These are phyloP conservation scores for Camellia oleifera DNA, from an alignment of 179 eudicot species.

Conservation along the genomic window DNA sequence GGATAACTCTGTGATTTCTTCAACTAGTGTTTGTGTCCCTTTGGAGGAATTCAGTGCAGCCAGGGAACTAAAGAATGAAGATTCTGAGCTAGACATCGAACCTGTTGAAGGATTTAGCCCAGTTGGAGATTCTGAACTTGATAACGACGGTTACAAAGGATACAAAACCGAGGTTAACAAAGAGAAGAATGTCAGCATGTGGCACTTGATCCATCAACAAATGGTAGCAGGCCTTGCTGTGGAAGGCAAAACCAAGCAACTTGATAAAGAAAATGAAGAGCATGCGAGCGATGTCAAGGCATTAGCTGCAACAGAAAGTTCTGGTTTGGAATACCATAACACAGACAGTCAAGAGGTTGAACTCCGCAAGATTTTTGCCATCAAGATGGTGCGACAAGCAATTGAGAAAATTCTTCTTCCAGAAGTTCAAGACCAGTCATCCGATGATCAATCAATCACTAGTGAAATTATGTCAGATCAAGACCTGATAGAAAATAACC, in stretches of 20 bases:
- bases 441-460: conserved; percentile 40
- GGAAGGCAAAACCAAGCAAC: conserved; percentile 35
- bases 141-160: conserved; percentile 16
- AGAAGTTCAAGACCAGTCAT: conserved; percentile 39
- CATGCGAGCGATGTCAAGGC: conserved; percentile 13
- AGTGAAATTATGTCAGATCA: conserved; percentile 37
- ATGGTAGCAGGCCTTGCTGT: conserved; percentile 38
- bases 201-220: conserved; percentile 73
- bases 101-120: neutral
- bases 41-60: neutral
- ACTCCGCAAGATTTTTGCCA: conserved; percentile 43
- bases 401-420: conserved; percentile 58
- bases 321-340: conserved; percentile 12
- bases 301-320: conserved; percentile 11
- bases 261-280: conserved; percentile 28
- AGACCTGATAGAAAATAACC: conserved; percentile 18
- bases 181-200: conserved; percentile 60
- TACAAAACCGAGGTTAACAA: conserved; percentile 28
- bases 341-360: conserved; percentile 30
- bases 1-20: conserved; percentile 4
- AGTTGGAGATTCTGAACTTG: conserved; percentile 15
- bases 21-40: conserved; percentile 1
- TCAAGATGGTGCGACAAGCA: conserved; percentile 66
- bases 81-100: conserved; percentile 5
- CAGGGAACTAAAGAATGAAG: neutral